Evolutionary conservation across 306 rosid genomes (phyloP), one percentile per base, ranked within the genome.

Genomic region (Sicyos edulis): DNA sequence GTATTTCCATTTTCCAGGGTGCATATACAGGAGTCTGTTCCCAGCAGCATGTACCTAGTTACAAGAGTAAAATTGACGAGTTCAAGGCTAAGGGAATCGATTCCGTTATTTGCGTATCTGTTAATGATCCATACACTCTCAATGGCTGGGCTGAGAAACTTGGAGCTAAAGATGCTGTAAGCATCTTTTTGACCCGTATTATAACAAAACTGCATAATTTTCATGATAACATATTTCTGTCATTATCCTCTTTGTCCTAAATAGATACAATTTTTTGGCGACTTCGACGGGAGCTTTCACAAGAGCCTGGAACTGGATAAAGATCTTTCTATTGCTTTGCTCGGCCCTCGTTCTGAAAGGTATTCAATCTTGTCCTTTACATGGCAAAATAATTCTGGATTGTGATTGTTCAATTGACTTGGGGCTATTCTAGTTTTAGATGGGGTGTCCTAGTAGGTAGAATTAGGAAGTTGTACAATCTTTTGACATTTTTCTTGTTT

Each of bases 1-100:
- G 37, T n/a, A 53, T 71, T 72, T 37, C 45, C 19, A 17, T 70
- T 61, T 80, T 26, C 72, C 80, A 92, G 98, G 98, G 98, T 79
- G 98, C 98, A 71, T 88, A 88, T 34, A 92, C 96, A 0, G 96
- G 98, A 60, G 98, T 92, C 73, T 92, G 98, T 81, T 88, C 98
- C 42, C 76, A 56, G 82, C 86, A 88, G 84, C 98, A 92, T 75
- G 96, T 92, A 49, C 96, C 98, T 54, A 42, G 93, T 77, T 92
- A 90, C 90, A 90, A 82, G 81, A 86, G 87, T 50, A 91, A 81
- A 52, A 72, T 84, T 73, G 90, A 85, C 9, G 87, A 90, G 79
- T 87, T 90, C 78, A 92, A 85, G 88, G 91, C 84, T 20, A 87
- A 87, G 73, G 91, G 96, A 57, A 67, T 90, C 42, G 93, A 92